phyloP scores from a whole-genome alignment of 169 alveolate species.

The Eimeria zaria region DNA sequence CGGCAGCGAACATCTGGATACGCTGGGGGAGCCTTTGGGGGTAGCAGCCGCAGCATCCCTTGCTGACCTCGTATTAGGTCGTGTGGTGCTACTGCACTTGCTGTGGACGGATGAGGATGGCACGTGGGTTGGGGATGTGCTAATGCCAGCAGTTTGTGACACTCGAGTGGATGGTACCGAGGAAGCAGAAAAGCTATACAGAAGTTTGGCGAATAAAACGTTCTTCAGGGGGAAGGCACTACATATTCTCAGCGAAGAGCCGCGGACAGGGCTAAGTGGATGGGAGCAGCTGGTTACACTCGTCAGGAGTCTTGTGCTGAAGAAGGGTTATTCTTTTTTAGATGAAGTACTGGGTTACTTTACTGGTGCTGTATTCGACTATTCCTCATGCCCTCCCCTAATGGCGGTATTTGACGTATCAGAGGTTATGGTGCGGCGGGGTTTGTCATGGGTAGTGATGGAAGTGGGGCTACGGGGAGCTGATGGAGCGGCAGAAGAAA shows the following conservation, averaged over 20 bases:
- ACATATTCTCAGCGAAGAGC: background rate
- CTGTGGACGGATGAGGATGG: background rate
- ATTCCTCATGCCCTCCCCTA: background rate
- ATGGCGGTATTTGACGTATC: background rate
- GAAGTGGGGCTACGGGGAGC: background rate
- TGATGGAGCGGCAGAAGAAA: background rate
- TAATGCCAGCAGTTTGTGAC: slow-evolving; percentile 20
- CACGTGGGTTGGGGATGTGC: background rate
- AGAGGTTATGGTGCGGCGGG: background rate
- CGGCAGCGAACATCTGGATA: slow-evolving; percentile 28
- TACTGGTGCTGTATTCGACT: background rate
- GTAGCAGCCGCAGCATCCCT: slow-evolving; percentile 19
- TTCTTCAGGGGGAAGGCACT: background rate
- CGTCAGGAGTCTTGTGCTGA: background rate
- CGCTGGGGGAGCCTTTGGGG: slow-evolving; percentile 3
- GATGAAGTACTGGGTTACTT: background rate
- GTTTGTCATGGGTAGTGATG: slow-evolving; percentile 2
- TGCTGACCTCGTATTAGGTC: background rate
- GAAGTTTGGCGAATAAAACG: background rate
- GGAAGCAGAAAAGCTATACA: background rate
- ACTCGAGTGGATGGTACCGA: background rate
- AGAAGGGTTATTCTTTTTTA: background rate
- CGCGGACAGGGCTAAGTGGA: background rate
- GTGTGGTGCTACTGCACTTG: background rate
- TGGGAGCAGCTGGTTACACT: background rate